A percentile compares a stretch with the other conserved stretches of the same genome.
These are phyloP conservation scores for Quercus ilex DNA, from an alignment of 306 rosid species.

Conservation along the genomic window DNA sequence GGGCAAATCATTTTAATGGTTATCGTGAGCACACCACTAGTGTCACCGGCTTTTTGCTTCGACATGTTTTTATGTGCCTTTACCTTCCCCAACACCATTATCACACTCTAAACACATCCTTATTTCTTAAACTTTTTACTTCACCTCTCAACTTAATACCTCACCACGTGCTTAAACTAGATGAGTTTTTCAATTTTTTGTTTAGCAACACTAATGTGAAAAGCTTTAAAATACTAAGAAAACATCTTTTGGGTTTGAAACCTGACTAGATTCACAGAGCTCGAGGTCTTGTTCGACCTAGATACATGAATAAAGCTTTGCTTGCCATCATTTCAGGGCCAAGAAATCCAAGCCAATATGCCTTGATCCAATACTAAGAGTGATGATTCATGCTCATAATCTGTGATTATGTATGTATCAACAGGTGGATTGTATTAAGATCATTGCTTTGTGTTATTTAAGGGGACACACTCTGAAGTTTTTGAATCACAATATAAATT, in stretches of 20 bases:
- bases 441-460: no score
- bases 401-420: no score
- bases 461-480: no score
- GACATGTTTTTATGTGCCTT: conserved; percentile 36
- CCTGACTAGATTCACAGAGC: neutral
- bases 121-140: neutral
- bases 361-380: neutral
- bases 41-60: conserved; percentile 37
- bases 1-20: conserved; percentile 17
- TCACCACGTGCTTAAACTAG: neutral
- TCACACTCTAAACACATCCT: conserved; percentile 1
- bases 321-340: neutral
- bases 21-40: conserved; percentile 35
- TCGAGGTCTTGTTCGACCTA: neutral
- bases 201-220: neutral
- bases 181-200: no score
- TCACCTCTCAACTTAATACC: neutral
- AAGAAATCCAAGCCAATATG: neutral
- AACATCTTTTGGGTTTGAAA: neutral
- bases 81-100: conserved; percentile 42
- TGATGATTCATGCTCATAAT: no score
- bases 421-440: no score
- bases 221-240: neutral
- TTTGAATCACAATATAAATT: no score
- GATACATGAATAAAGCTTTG: neutral